Percentiles rank a stretch among this genome's conserved stretches.
Evolutionary conservation across 1,139 yeast species (phyloP).

Genomic region (Trichomonascaceae sp.): DNA sequence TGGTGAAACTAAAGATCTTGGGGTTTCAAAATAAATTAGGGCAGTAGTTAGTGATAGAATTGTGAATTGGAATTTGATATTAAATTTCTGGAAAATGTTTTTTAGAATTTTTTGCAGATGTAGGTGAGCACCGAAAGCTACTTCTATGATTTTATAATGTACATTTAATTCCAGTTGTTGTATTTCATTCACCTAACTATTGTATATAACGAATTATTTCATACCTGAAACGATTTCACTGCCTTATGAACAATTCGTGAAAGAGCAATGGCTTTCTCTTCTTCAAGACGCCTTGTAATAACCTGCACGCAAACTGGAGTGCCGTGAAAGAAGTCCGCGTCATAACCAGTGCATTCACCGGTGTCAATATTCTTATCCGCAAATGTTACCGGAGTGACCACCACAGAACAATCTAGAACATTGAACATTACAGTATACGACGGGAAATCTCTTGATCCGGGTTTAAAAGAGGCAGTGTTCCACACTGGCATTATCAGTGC

Average conservation of each 20-base stretch:
- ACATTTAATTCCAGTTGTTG: no score
- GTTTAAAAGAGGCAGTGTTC: slow-evolving; percentile 42
- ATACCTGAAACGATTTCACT: background rate
- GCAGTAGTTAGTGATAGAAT: no score
- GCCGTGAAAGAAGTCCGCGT: slow-evolving; percentile 40
- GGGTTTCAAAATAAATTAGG: background rate
- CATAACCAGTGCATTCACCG: slow-evolving; percentile 27
- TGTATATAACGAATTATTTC: background rate
- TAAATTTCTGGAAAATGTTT: background rate
- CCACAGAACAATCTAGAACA: slow-evolving; percentile 40
- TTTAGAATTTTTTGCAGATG: no score
- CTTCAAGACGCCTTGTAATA: slow-evolving; percentile 42
- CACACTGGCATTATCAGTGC: slow-evolving; percentile 47
- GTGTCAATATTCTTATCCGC: slow-evolving; percentile 37
- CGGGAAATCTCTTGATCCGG: slow-evolving; percentile 23
- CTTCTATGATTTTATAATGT: no score
- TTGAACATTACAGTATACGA: slow-evolving; percentile 42
- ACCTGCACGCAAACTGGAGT: slow-evolving; percentile 50
- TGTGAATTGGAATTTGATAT: background rate
- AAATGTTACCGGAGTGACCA: slow-evolving; percentile 42
- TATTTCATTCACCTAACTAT: no score
- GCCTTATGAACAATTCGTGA: slow-evolving; percentile 22
- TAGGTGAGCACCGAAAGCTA: no score
- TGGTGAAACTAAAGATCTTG: background rate
- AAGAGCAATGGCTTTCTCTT: slow-evolving; percentile 44